Conservation (phyloP, 2,329 filamentous ascomycete genomes). For the Fusarium sambucinum region DNA sequence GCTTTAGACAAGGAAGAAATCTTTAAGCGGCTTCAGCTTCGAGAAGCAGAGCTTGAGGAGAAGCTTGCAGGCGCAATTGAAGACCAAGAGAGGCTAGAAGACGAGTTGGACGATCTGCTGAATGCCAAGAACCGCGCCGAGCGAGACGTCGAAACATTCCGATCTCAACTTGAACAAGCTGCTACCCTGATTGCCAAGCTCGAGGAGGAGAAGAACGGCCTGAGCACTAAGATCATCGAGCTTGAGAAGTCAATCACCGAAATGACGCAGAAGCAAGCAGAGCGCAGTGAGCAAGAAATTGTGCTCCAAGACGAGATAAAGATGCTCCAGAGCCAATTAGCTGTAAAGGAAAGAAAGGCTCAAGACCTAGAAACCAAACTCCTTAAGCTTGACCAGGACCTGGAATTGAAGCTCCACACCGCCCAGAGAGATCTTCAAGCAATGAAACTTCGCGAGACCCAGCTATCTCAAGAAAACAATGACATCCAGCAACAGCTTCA, state of each 20-base stretch:
- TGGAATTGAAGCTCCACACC: conserved; percentile 84
- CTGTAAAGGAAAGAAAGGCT: conserved; percentile 88
- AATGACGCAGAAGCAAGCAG: conserved; percentile 75
- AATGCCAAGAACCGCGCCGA: conserved; percentile 90
- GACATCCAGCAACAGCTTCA: conserved; percentile 86
- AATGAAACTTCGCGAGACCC: conserved; percentile 78
- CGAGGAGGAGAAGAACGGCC: conserved; percentile 85
- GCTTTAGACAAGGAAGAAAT: conserved; percentile 99
- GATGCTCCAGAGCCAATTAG: conserved; percentile 90
- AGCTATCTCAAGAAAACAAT: conserved; percentile 82
- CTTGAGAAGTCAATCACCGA: conserved; percentile 79
- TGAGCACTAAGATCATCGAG: conserved; percentile 74
- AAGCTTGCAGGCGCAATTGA: conserved; percentile 92
- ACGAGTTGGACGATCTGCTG: conserved; percentile 90
- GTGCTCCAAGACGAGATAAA: conserved; percentile 85
- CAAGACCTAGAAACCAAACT: conserved; percentile 88
- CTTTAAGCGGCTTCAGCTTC: conserved; percentile 91
- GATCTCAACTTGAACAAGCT: conserved; percentile 90
- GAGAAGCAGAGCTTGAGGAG: conserved; percentile 92
- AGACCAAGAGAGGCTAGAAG: conserved; percentile 93
- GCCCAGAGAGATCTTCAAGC: conserved; percentile 84
- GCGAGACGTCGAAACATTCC: conserved; percentile 81
- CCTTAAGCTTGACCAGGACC: conserved; percentile 86
- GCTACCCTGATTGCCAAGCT: conserved; percentile 86
- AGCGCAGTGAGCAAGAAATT: conserved; percentile 81